Base-by-base conservation (phyloP, 306 rosid genomes). In the Sechiopsis laciniata region DNA sequence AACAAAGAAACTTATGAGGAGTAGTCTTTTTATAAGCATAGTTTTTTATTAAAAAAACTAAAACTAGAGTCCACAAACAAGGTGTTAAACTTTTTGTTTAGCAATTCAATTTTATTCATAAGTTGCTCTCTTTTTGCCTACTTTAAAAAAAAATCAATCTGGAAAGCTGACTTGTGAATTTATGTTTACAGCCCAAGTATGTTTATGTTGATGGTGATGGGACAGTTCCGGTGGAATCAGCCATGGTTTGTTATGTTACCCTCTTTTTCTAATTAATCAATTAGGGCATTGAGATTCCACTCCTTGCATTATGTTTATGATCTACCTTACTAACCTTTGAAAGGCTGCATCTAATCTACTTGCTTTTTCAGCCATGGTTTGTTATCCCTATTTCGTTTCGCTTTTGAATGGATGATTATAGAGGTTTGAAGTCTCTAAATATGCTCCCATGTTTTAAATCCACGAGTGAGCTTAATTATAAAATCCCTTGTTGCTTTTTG, bases 181-280 rank as follows among this genome's bases (percentile, higher is more conserved):
- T 68, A 63, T 54, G 17, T n/a, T 74, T 61, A 46, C 99, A 94
- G 99, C 90, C 95, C 74, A 83, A 57, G 48, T 89, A 74, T 48
- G 62, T 91, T 48, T 85, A 81, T 16, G 99, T 94, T 40, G 91
- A 94, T 57, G 99, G 99, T 37, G 99, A 94, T 76, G 99, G 99
- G 67, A 94, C 97, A 52, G 97, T 91, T 46, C 99, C 99, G 16
- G 77, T 78, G 17, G 99, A 91, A 72, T 94, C 99, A 5, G 91
- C 99, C 4, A 91, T 85, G 99, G 99, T 94, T 78, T 67, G 84
- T 52, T 71, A 8, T 48, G 16, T 62, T 61, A 32, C 48, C 68
- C 2, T 8, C 10, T 29, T 32, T 40, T 32, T 3, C 9, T 29
- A 56, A 56, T 32, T 59, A 59, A 26, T 59, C 17, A 61, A 61